Base-by-base conservation (phyloP, 1,284 basidiomycete genomes). In the Cutaneotrichosporon sp. region DNA sequence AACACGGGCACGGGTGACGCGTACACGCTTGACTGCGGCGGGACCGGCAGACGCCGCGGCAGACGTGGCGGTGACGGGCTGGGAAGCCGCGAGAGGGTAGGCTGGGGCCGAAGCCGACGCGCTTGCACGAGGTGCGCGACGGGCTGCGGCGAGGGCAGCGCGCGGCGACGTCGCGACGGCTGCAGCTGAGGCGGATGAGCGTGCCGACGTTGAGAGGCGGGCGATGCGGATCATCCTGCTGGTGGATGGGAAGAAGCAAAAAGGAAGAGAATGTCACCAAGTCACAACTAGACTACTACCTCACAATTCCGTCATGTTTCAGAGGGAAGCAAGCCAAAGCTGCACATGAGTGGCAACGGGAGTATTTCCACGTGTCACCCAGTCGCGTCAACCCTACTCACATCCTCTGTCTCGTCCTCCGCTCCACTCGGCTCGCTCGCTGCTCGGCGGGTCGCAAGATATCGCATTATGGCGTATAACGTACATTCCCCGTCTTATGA, bases 141-240 rank as follows among this genome's bases (percentile, higher is more conserved):
- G 38, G 7, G 62, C 64, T 31, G 58, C 60, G 2, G 67, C 53
- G 21, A 50, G 58, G 7, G 65, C 64, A 14, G 61, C 62, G 30
- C 46, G 31, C 18, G 38, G 26, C 16, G 53, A 42, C 10, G 38
- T 7, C 21, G 60, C 55, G 11, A 55, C 56, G 6, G 64, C 40
- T 4, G 34, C 42, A n/a, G 56, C 31, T 16, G 56, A 30, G 16
- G 56, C 32, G 8, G 65, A 16, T 16, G 62, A 9, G 2, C 5
- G 42, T 2, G 56, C 46, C 34, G 51, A 34, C 4, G 52, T 46
- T 11, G 26, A 30, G 26, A 56, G 32, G 61, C 40, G 49, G 42
- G 55, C 34, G 18, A 56, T 60, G 34, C 46, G 42, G 46, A 38
- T 46, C 40, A 42, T 53, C 21, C 21, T 10, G 46, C 2, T 14